Evolutionary conservation across 169 alveolate species (phyloP).

Genomic region (Perkinsus marinus): DNA sequence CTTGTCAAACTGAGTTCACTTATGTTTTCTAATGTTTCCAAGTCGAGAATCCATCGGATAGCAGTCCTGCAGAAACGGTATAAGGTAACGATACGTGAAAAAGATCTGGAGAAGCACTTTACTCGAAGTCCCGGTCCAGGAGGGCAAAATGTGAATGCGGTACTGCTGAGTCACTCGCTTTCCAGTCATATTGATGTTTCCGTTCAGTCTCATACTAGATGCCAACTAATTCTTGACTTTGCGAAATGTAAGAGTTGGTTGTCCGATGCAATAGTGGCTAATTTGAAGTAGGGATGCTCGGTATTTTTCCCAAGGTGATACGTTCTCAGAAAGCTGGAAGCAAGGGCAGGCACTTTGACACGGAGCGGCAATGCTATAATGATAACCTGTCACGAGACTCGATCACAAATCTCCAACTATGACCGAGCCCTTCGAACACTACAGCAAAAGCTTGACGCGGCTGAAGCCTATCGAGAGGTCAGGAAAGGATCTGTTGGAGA

Average conservation of each 20-base stretch:
- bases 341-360: not conserved
- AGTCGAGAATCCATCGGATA: not conserved
- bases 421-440: not conserved
- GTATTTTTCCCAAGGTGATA: not conserved
- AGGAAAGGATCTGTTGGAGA: not conserved
- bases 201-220: not conserved
- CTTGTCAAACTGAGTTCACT: not conserved
- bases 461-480: not conserved
- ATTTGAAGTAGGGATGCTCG: not conserved
- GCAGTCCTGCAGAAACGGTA: not conserved
- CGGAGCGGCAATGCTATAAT: not conserved
- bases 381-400: not conserved
- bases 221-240: not conserved
- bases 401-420: not conserved
- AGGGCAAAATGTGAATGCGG: not conserved
- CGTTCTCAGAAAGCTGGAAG: not conserved
- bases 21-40: not conserved
- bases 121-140: not conserved
- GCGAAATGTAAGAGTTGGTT: not conserved
- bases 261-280: not conserved
- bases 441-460: not conserved
- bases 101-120: not conserved
- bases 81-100: not conserved
- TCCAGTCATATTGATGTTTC: not conserved
- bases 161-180: not conserved